phyloP scores from a whole-genome alignment of 495 filamentous ascomycete species.

The Hyphodiscus hymeniophilus region DNA sequence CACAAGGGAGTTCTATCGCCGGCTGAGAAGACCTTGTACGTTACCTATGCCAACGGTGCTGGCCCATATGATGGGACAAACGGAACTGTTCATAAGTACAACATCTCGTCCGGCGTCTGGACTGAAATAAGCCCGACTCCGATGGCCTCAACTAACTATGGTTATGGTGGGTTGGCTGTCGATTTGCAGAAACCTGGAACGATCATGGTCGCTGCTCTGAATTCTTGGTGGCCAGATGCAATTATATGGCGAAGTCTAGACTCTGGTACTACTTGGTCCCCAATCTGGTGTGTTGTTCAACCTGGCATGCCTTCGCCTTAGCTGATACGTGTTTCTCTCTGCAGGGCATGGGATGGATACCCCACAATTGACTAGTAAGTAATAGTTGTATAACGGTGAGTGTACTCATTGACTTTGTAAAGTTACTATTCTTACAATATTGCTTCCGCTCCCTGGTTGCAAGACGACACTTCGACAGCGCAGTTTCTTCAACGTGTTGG shows the following conservation, averaged over 20 bases:
- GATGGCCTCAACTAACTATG: constrained; percentile 32
- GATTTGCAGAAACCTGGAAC: constrained; percentile 47
- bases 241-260: constrained; percentile 45
- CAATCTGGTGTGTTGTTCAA: constrained; percentile 8
- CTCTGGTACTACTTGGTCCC: constrained; percentile 29
- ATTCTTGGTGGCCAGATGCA: constrained; percentile 52
- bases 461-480: constrained; percentile 21
- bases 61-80: constrained; percentile 47
- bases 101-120: constrained; percentile 39
- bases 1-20: constrained; percentile 49
- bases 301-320: not conserved
- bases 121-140: constrained; percentile 46
- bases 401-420: constrained; percentile 23
- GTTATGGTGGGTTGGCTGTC: constrained; percentile 48
- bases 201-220: constrained; percentile 45
- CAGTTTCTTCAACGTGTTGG: constrained; percentile 32
- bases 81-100: constrained; percentile 44
- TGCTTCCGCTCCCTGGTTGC: constrained; percentile 21
- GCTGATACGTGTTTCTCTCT: not conserved
- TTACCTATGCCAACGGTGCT: constrained; percentile 46
- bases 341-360: constrained; percentile 44
- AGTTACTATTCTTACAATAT: constrained; percentile 31
- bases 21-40: constrained; percentile 43
- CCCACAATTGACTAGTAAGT: constrained; percentile 30
- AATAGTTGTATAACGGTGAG: not conserved